Conservation (phyloP, 768 basidiomycete genomes). For the Amanita phalloides region DNA sequence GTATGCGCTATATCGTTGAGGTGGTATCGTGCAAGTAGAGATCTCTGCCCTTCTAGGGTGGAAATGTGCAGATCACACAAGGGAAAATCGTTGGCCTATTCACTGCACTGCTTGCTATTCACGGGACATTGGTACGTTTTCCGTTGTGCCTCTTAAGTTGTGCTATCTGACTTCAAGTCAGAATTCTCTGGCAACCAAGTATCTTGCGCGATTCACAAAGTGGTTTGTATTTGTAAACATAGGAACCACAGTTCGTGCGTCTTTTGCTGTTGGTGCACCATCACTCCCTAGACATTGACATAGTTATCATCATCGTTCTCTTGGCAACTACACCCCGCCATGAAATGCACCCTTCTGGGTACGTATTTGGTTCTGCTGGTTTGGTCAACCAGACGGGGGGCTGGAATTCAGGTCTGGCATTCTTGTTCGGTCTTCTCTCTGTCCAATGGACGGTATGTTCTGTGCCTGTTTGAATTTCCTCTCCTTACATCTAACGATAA, state of each 20-base stretch:
- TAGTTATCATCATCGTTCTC: slow-evolving; percentile 79
- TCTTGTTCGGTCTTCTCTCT: slow-evolving; percentile 74
- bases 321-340: slow-evolving; percentile 60
- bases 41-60: slow-evolving; percentile 24
- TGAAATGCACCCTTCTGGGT: slow-evolving; percentile 73
- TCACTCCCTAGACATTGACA: neutral
- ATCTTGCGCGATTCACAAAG: slow-evolving; percentile 64
- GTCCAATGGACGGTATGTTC: slow-evolving; percentile 77
- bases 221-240: slow-evolving; percentile 85
- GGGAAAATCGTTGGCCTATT: slow-evolving; percentile 77
- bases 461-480: neutral
- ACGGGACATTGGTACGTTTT: slow-evolving; percentile 52
- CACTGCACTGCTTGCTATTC: slow-evolving; percentile 61
- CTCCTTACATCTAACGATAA: neutral
- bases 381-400: slow-evolving; percentile 73
- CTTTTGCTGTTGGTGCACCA: neutral
- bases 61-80: slow-evolving; percentile 48
- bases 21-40: neutral
- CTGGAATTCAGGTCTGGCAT: slow-evolving; percentile 70
- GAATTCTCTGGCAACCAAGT: slow-evolving; percentile 68
- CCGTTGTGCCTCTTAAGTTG: neutral
- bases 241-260: slow-evolving; percentile 59
- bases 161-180: slow-evolving; percentile 8
- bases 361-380: slow-evolving; percentile 72
- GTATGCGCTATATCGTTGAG: slow-evolving; percentile 13